Base-by-base conservation (phyloP, 768 basidiomycete genomes). In the Amanita brunnescens region DNA sequence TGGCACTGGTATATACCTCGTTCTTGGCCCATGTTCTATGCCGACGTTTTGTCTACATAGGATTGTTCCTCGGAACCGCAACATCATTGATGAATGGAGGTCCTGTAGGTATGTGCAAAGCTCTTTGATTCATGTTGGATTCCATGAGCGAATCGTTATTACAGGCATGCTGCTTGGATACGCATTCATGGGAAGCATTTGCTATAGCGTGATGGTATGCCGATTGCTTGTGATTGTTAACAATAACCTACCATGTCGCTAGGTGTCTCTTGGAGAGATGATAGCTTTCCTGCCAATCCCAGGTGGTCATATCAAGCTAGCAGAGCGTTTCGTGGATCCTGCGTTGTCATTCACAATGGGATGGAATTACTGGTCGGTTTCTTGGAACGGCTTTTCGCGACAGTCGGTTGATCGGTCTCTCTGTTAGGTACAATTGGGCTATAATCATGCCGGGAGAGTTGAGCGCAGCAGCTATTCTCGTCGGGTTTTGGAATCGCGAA, bases 241-340 rank as follows among this genome's bases (percentile, higher is more conserved):
- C 24, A 35, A 9, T 37, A 9, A 23, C 35, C 45, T 16, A 57
- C 48, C 13, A 39, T 35, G 20, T 48, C 21, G 24, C 21, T 57
- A 85, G 83, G 65, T 86, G 52, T 83, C 82, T 2, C 70, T 88
- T 2, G 80, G 83, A 6, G 83, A 85, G 68, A 85, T 87, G 88
- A 61, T 91, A 41, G 79, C 87, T 0, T 91, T 74, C 64, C 74
- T 91, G 5, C 89, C 89, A 0, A 74, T 91, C 45, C 75, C 86
- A 23, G 89, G 89, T 52, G 89, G 78, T 2, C 87, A 90, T 58
- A 89, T 91, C 64, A 87, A 74, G 54, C 67, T 91, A 14, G 83
- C 89, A 0, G 88, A 85, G 62, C 85, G 89, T 29, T 92, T 91
- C 59, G 83, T 91, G 6, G 79, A 88, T 54, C 83, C 80, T 13